These are phyloP conservation scores for Dryadomyces quercus-mongolicae DNA, from an alignment of 2,329 filamentous ascomycete genomes.

Conservation along the genomic window DNA sequence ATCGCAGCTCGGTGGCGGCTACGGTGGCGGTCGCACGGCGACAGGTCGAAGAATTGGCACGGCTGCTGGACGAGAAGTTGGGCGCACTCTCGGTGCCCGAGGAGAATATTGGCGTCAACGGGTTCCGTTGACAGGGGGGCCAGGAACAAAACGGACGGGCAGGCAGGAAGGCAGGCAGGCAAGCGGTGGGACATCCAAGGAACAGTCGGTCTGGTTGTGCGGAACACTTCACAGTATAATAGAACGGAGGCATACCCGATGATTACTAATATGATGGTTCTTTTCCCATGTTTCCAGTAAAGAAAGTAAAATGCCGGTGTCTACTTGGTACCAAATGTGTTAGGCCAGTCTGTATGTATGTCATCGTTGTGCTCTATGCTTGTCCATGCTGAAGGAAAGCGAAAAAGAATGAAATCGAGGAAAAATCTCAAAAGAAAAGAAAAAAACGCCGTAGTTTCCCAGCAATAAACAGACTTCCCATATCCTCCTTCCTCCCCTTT, in stretches of 20 bases:
- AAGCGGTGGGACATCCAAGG: too few species aligned
- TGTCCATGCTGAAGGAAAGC: too few species aligned
- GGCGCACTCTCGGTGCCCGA: slow-evolving; percentile 39
- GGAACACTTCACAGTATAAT: too few species aligned
- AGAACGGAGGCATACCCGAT: background rate
- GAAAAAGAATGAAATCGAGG: too few species aligned
- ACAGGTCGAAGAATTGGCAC: slow-evolving; percentile 46
- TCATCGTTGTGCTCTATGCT: too few species aligned
- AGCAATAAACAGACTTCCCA: background rate
- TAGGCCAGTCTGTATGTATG: background rate
- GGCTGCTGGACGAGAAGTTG: slow-evolving; percentile 49
- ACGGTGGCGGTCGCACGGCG: slow-evolving; percentile 39
- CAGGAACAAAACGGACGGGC: background rate
- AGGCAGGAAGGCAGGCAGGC: too few species aligned
- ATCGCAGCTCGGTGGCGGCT: slow-evolving; percentile 25
- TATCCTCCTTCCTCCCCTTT: background rate
- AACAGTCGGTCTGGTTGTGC: too few species aligned
- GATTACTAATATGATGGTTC: too few species aligned
- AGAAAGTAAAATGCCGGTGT: too few species aligned
- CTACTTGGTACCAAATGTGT: background rate
- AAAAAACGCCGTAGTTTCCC: background rate
- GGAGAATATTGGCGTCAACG: slow-evolving; percentile 30
- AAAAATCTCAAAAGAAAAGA: too few species aligned
- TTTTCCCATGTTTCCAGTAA: too few species aligned
- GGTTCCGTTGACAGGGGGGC: slow-evolving; percentile 8